Percentiles rank a stretch among this genome's conserved stretches.
Evolutionary conservation across 1,284 basidiomycete genomes (phyloP).

Genomic region (Irpex sp.): DNA sequence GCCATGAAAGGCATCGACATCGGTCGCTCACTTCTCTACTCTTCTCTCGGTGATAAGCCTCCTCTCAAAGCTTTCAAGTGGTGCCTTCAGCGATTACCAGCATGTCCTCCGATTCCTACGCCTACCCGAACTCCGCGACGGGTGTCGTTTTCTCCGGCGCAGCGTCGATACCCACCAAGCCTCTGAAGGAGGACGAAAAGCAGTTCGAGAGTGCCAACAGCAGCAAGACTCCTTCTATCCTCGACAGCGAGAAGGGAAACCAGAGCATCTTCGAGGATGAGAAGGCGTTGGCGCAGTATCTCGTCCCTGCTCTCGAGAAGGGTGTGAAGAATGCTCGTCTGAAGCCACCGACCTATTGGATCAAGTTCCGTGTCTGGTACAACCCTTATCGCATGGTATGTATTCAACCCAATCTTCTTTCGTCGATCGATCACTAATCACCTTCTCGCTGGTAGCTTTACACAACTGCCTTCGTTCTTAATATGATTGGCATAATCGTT

Average conservation of each 20-base stretch:
- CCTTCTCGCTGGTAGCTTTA: neutral
- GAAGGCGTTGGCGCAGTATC: slow-evolving; percentile 6
- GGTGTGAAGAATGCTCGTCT: slow-evolving; percentile 10
- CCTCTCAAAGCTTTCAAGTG: neutral
- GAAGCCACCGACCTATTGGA: slow-evolving; percentile 7
- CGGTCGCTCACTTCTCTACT: neutral
- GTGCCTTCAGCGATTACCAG: neutral
- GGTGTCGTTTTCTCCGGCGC: slow-evolving; percentile 7
- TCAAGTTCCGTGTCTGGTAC: slow-evolving; percentile 12
- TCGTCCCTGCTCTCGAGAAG: slow-evolving; percentile 12
- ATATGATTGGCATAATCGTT: slow-evolving; percentile 11
- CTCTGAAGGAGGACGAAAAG: neutral
- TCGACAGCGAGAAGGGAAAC: slow-evolving; percentile 9
- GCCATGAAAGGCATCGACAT: neutral
- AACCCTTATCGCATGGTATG: slow-evolving; percentile 12
- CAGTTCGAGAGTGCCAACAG: slow-evolving; percentile 5
- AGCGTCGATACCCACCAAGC: neutral
- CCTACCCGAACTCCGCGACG: slow-evolving; percentile 2
- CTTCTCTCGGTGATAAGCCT: neutral
- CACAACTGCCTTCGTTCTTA: slow-evolving; percentile 5
- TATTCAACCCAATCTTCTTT: neutral
- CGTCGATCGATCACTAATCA: neutral
- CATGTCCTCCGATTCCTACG: neutral
- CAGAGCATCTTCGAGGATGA: slow-evolving; percentile 6
- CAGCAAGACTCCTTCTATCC: slow-evolving; percentile 4